phyloP scores from a whole-genome alignment of 768 basidiomycete genomes.

The Thelephora ganbajun region DNA sequence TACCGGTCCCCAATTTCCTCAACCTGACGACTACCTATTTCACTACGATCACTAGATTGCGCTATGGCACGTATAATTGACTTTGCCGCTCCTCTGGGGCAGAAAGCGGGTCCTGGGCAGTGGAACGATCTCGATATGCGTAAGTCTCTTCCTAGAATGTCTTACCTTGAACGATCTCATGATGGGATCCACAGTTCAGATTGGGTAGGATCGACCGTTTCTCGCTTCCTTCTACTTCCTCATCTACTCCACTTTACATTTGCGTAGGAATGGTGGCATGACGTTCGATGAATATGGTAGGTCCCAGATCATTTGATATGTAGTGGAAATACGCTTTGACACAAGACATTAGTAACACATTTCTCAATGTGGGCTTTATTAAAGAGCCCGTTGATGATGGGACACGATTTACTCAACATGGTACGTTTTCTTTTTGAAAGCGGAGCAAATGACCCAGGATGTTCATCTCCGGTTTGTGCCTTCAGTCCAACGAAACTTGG shows the following conservation, averaged over 20 bases:
- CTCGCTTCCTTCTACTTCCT: neutral
- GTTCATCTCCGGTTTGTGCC: neutral
- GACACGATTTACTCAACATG: constrained; percentile 26
- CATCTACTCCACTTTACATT: neutral
- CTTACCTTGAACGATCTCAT: neutral
- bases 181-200: neutral
- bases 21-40: neutral
- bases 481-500: constrained; percentile 20
- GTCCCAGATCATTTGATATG: neutral
- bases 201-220: neutral
- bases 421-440: constrained; percentile 6
- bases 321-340: neutral
- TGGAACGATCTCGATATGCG: constrained; percentile 29
- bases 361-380: constrained; percentile 28
- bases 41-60: constrained; percentile 11
- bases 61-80: constrained; percentile 22
- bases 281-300: constrained; percentile 24
- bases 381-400: constrained; percentile 28
- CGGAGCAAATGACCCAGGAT: neutral
- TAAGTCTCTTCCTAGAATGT: constrained; percentile 7
- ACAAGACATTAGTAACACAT: constrained; percentile 17
- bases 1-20: neutral
- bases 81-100: constrained; percentile 21
- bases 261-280: constrained; percentile 25
- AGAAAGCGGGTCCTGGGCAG: constrained; percentile 20